These are phyloP conservation scores for Leccinum variicolor DNA, from an alignment of 768 basidiomycete species.

Conservation along the genomic window DNA sequence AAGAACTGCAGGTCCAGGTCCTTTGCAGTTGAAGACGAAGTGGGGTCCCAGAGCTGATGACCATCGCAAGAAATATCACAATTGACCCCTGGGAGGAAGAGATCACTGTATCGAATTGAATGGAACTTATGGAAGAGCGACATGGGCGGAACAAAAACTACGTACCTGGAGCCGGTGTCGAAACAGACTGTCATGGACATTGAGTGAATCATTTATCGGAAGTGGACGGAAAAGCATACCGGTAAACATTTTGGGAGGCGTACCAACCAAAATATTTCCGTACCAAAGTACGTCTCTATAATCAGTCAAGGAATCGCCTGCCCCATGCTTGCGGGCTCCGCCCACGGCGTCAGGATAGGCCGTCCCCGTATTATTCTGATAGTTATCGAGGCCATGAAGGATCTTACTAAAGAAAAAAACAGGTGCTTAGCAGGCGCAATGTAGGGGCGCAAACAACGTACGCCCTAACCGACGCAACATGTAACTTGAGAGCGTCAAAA, in stretches of 20 bases:
- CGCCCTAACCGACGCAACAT: background rate
- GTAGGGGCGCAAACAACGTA: background rate
- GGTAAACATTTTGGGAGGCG: background rate
- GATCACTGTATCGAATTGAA: slow-evolving; percentile 17
- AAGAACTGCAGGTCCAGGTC: background rate
- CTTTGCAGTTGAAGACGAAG: slow-evolving; percentile 3
- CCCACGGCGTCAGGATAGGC: background rate
- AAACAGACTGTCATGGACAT: slow-evolving; percentile 12
- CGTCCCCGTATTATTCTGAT: background rate
- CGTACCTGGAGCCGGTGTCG: slow-evolving; percentile 24
- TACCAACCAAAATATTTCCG: slow-evolving; percentile 8
- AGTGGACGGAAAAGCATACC: background rate
- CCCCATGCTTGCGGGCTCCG: background rate
- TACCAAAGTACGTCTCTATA: background rate
- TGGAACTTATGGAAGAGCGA: background rate
- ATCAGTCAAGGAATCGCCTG: background rate
- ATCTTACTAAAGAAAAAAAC: background rate
- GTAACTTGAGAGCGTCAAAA: background rate
- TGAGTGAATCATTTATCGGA: background rate
- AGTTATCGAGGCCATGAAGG: background rate
- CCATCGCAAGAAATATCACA: slow-evolving; percentile 24
- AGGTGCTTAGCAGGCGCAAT: background rate
- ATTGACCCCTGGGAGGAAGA: slow-evolving; percentile 21
- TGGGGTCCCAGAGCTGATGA: slow-evolving; percentile 31
- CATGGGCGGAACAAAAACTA: background rate